Evolutionary conservation across 768 basidiomycete species (phyloP).

Genomic region (Phanerochaete carnosa): DNA sequence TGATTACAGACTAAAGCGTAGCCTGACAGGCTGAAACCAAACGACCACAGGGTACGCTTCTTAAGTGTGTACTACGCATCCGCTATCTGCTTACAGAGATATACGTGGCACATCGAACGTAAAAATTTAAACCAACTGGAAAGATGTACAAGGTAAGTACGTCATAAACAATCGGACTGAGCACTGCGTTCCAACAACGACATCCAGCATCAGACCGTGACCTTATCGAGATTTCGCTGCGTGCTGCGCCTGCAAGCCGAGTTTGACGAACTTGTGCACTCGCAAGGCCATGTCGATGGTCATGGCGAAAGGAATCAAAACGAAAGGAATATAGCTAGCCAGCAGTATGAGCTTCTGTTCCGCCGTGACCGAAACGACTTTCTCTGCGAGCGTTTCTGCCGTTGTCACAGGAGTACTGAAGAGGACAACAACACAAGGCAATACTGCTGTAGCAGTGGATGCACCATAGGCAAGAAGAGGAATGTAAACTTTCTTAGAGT

Average conservation of each 20-base stretch:
- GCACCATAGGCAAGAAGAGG: slow-evolving; percentile 73
- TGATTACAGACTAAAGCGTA: too few species aligned
- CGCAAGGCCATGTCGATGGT: slow-evolving; percentile 63
- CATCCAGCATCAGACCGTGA: neutral
- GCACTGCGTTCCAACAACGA: too few species aligned
- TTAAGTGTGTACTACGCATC: too few species aligned
- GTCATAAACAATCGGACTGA: too few species aligned
- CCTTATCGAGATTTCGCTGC: neutral
- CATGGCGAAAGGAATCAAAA: slow-evolving; percentile 68
- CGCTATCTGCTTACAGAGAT: too few species aligned
- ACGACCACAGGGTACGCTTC: too few species aligned
- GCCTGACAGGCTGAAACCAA: too few species aligned
- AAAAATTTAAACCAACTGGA: too few species aligned
- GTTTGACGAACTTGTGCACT: slow-evolving; percentile 16
- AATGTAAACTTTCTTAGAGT: slow-evolving; percentile 50
- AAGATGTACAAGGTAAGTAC: too few species aligned
- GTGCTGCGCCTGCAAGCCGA: neutral
- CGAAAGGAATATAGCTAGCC: slow-evolving; percentile 73
- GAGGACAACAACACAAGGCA: slow-evolving; percentile 64
- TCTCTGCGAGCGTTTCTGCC: slow-evolving; percentile 25
- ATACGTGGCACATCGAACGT: too few species aligned
- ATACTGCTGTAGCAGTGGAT: slow-evolving; percentile 72
- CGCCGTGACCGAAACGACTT: slow-evolving; percentile 38
- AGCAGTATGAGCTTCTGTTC: slow-evolving; percentile 57
- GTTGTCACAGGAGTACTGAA: slow-evolving; percentile 48